A percentile compares a stretch with the other conserved stretches of the same genome.
Conservation (phyloP, 257 asterid species). For the Ajuga chamaepitys region DNA sequence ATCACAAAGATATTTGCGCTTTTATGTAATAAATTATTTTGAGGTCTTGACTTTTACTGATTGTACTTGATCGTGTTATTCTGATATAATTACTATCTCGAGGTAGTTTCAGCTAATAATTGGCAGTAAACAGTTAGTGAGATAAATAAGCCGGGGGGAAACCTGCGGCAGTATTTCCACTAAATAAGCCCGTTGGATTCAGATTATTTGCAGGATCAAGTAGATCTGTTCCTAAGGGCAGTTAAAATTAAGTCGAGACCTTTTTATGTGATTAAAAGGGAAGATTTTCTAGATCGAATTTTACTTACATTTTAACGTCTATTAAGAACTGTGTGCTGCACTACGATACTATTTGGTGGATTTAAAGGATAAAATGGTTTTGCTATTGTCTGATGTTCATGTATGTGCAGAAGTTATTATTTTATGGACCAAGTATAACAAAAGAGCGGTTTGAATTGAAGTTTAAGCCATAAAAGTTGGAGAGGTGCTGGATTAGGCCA, state of each 20-base stretch:
- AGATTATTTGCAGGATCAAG: slow-evolving; percentile 6
- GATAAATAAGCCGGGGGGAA: background rate
- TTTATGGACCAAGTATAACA: background rate
- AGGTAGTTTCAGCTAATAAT: background rate
- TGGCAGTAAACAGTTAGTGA: background rate
- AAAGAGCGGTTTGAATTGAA: background rate
- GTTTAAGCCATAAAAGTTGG: background rate
- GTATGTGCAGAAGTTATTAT: background rate
- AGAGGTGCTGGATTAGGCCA: background rate
- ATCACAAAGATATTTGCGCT: slow-evolving; percentile 2
- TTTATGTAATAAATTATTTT: background rate
- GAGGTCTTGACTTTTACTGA: background rate
- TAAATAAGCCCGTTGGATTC: background rate
- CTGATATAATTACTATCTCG: background rate
- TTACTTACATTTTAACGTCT: background rate
- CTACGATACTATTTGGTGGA: background rate
- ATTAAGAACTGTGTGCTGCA: background rate
- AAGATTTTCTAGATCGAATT: background rate
- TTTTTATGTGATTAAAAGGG: background rate
- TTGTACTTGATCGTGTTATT: slow-evolving; percentile 1
- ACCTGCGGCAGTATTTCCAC: too few relatives aligned
- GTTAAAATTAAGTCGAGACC: background rate
- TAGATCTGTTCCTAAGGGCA: slow-evolving; percentile 7
- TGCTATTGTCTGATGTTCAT: background rate
- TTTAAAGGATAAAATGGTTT: background rate